Percentiles rank a stretch among this genome's conserved stretches.
Conservation (phyloP, 495 filamentous ascomycete genomes). For the Oleoguttula mirabilis region DNA sequence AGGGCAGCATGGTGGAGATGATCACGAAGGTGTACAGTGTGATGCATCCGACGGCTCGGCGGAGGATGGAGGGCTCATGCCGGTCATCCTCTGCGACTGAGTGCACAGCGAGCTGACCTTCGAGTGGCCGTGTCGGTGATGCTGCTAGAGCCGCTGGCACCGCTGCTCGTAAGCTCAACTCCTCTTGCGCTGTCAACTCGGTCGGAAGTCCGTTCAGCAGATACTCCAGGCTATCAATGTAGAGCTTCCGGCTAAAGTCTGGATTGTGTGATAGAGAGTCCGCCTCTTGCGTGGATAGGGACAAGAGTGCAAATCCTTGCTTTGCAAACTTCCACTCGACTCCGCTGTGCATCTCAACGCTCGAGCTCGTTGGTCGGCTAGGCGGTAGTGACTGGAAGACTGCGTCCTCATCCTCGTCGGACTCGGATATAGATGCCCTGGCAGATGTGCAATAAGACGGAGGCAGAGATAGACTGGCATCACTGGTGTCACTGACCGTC, state of each 20-base stretch:
- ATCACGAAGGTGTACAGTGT: conserved; percentile 48
- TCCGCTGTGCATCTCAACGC: conserved; percentile 20
- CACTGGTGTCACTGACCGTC: too few relatives aligned
- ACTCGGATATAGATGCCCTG: background rate
- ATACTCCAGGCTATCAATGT: conserved; percentile 53
- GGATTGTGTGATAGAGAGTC: conserved; percentile 14
- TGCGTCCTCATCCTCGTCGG: background rate
- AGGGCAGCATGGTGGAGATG: conserved; percentile 46
- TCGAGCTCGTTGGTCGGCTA: conserved; percentile 1
- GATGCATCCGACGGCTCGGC: conserved; percentile 42
- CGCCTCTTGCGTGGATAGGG: conserved; percentile 30
- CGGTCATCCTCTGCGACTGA: background rate
- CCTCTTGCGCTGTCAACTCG: conserved; percentile 41
- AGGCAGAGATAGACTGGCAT: too few relatives aligned
- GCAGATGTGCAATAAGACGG: background rate
- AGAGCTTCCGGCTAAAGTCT: conserved; percentile 49
- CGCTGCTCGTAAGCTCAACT: conserved; percentile 30
- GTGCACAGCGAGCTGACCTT: background rate
- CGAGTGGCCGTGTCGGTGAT: too few relatives aligned
- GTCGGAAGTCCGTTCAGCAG: conserved; percentile 52
- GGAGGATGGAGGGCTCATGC: conserved; percentile 40
- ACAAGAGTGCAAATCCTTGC: conserved; percentile 33
- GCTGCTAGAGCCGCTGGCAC: too few relatives aligned
- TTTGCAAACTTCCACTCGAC: conserved; percentile 38
- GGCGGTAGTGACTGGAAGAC: background rate